Percentiles rank a stretch among this genome's conserved stretches.
phyloP scores from a whole-genome alignment of 2,329 filamentous ascomycete species.

The Epichloe gansuensis region DNA sequence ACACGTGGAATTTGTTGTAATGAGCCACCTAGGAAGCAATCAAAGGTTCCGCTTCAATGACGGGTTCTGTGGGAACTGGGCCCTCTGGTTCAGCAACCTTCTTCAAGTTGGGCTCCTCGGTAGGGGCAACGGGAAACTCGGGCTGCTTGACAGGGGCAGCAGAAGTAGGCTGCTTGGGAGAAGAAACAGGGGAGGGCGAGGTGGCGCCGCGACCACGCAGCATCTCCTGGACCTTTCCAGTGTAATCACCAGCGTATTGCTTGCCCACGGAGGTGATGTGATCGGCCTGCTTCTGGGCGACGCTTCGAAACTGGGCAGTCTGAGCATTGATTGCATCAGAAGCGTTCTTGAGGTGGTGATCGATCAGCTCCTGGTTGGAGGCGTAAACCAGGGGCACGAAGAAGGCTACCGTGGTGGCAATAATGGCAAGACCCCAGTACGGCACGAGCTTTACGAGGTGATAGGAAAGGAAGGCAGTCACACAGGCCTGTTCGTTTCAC shows the following conservation, averaged over 20 bases:
- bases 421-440: constrained; percentile 53
- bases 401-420: constrained; percentile 47
- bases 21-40: constrained; percentile 16
- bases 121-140: constrained; percentile 25
- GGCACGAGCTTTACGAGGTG: constrained; percentile 57
- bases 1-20: constrained; percentile 15
- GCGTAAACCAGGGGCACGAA: constrained; percentile 51
- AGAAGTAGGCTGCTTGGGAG: constrained; percentile 20
- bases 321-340: constrained; percentile 47
- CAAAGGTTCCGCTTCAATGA: constrained; percentile 17
- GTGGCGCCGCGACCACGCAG: constrained; percentile 37
- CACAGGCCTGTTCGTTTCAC: constrained; percentile 34
- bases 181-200: constrained; percentile 26
- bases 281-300: constrained; percentile 51
- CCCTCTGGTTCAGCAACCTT: constrained; percentile 11
- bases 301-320: constrained; percentile 46
- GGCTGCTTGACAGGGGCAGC: constrained; percentile 14
- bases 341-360: constrained; percentile 45
- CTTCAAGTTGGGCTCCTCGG: constrained; percentile 19
- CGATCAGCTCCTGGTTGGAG: constrained; percentile 57
- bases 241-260: constrained; percentile 56
- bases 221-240: constrained; percentile 52
- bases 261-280: constrained; percentile 51
- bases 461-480: constrained; percentile 52
- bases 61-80: constrained; percentile 14